Base-by-base conservation (phyloP, 352 stramenopile species). In the Phytophthora parvispora region DNA sequence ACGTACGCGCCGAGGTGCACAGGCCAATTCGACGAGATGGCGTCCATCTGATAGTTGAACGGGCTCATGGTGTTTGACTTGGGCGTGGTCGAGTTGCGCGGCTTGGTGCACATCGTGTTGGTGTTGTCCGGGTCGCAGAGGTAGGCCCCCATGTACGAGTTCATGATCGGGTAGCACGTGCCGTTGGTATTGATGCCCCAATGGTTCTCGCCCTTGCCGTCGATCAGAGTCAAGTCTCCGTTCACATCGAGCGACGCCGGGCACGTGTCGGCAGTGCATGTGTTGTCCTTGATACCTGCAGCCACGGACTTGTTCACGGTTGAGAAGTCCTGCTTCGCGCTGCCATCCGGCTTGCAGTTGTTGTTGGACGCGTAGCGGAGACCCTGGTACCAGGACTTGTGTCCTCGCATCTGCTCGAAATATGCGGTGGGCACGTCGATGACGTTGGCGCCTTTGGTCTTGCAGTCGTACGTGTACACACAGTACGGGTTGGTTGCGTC, bases 41-140 rank as follows among this genome's bases (percentile, higher is more conserved):
- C 85, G 27, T 93, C 83, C 83, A 92, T 93, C 60, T 93, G 83
- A 63, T 93, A 93, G 66, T 84, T 88, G 60, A 93, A 91, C 18
- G 71, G 20, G 48, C 83, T 78, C 80, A 92, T 90, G 12, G 81
- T 75, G 29, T 90, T 88, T 10, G 76, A 84, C 62, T 75, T 75
- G 47, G 75, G 70, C 0, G 77, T 75, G 22, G 20, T 71, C 2
- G 71, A 49, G 28, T 80, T 77, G 0, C 85, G 80, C 2, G 81
- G 83, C 12, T 22, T 57, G 2, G 69, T 50, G 49, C 86, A 93
- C 31, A 66, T 70, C 34, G 58, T 40, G 52, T 77, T 72, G 16
- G 25, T 75, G 60, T 90, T 93, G 54, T 78, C 84, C 3, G 81
- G 81, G 58, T 79, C 77, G 24, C 85, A 93, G 38, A 93, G 52